phyloP scores from a whole-genome alignment of 768 basidiomycete species.

The Cystobasidiopsis lactophilus region DNA sequence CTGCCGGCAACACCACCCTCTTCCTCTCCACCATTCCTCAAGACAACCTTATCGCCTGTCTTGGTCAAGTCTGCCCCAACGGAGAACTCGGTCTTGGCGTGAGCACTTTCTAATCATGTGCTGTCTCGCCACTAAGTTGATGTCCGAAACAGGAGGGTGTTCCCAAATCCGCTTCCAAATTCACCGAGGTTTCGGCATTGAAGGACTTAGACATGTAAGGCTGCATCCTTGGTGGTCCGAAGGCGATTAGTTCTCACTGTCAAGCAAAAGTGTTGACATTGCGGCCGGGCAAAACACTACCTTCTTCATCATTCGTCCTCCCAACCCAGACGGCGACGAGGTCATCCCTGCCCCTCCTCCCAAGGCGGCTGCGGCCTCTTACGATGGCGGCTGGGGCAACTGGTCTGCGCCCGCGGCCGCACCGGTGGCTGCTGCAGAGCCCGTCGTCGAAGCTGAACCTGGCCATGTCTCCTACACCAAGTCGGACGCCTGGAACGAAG shows the following conservation, averaged over 20 bases:
- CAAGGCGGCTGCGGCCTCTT: neutral
- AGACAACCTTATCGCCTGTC: too few species aligned
- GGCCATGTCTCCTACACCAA: neutral
- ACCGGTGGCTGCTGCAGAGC: neutral
- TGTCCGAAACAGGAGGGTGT: neutral
- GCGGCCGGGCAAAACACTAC: slow-evolving; percentile 73
- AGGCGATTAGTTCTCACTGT: slow-evolving; percentile 27
- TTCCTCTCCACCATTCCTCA: too few species aligned
- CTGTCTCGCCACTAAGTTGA: neutral
- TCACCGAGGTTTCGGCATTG: too few species aligned
- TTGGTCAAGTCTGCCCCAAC: slow-evolving; percentile 16
- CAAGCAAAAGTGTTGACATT: slow-evolving; percentile 28
- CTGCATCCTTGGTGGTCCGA: too few species aligned
- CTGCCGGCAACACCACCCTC: too few species aligned
- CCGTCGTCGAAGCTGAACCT: neutral
- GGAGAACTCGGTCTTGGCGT: slow-evolving; percentile 62
- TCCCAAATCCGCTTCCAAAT: too few species aligned
- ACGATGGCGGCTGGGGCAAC: neutral
- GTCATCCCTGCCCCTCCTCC: neutral
- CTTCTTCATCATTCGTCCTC: slow-evolving; percentile 51
- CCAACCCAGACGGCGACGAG: neutral
- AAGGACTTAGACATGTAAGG: too few species aligned
- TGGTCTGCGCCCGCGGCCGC: neutral
- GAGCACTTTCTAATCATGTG: slow-evolving; percentile 17
- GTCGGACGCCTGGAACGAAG: slow-evolving; percentile 49